A percentile compares a stretch with the other conserved stretches of the same genome.
Evolutionary conservation across 164 flowering plant genomes (phyloP).

Genomic region (Annona cherimola): DNA sequence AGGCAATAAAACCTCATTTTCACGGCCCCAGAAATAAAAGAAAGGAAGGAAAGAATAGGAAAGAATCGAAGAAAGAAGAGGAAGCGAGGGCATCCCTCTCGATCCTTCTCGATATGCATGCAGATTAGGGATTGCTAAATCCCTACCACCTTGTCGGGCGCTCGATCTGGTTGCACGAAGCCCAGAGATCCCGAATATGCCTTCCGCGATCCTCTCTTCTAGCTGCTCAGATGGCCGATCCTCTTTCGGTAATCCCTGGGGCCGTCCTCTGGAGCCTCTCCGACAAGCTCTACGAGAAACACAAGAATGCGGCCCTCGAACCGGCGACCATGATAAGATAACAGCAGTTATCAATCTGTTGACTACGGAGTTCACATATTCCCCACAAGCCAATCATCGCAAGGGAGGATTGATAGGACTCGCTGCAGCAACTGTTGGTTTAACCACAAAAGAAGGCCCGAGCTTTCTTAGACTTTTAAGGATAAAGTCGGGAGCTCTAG

Average conservation of each 20-base stretch:
- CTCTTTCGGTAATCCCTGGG: constrained; percentile 55
- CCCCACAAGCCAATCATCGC: constrained; percentile 87
- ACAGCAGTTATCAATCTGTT: constrained; percentile 72
- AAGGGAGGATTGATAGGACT: constrained; percentile 98
- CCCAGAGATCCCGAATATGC: constrained; percentile 25
- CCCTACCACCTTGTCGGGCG: not conserved
- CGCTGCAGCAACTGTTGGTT: constrained; percentile 93
- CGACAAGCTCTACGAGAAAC: constrained; percentile 94
- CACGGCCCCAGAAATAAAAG: too few relatives aligned
- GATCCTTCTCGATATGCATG: too few relatives aligned
- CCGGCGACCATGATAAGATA: constrained; percentile 80
- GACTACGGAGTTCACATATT: constrained; percentile 64
- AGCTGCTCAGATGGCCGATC: constrained; percentile 52
- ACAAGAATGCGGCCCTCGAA: constrained; percentile 97
- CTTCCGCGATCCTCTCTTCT: not conserved
- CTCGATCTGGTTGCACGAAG: too few relatives aligned
- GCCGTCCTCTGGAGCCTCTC: constrained; percentile 74
- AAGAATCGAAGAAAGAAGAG: too few relatives aligned
- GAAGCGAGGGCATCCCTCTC: too few relatives aligned
- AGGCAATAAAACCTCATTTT: too few relatives aligned
- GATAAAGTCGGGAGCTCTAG: too few relatives aligned
- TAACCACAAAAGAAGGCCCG: constrained; percentile 77
- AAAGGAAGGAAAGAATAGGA: too few relatives aligned
- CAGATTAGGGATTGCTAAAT: not conserved
- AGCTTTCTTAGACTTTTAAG: too few relatives aligned